These are phyloP conservation scores for Raphanus hybrid DNA, from an alignment of 441 rosid genomes.

Conservation along the genomic window DNA sequence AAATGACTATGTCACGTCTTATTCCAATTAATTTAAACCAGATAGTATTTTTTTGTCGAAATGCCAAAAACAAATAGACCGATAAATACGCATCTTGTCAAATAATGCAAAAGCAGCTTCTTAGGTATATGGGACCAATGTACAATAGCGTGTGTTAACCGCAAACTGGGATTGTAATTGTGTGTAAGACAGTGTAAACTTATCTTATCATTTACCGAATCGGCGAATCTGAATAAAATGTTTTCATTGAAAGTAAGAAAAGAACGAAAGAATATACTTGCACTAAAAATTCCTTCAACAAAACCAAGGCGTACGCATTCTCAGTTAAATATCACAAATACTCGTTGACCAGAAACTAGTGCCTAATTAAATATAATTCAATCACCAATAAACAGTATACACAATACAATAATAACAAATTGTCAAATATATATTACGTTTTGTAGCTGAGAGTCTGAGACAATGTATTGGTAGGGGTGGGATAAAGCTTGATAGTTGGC, in stretches of 20 bases:
- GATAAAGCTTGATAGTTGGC: background rate
- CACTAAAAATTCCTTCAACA: background rate
- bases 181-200: background rate
- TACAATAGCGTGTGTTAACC: background rate
- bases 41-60: background rate
- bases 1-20: constrained; percentile 15
- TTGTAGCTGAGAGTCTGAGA: no score
- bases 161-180: background rate
- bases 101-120: constrained; percentile 15
- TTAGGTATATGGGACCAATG: background rate
- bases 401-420: background rate
- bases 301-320: background rate
- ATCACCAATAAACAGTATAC: background rate
- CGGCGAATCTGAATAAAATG: background rate
- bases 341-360: background rate
- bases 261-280: background rate
- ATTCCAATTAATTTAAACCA: background rate
- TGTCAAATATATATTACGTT: no score
- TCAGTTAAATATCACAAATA: background rate
- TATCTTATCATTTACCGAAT: background rate
- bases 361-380: background rate
- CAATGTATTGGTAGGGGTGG: background rate
- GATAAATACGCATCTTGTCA: background rate
- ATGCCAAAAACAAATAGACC: background rate
- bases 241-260: background rate